Base-by-base conservation (phyloP, 2,329 filamentous ascomycete species). In the Fusarium annulatum region DNA sequence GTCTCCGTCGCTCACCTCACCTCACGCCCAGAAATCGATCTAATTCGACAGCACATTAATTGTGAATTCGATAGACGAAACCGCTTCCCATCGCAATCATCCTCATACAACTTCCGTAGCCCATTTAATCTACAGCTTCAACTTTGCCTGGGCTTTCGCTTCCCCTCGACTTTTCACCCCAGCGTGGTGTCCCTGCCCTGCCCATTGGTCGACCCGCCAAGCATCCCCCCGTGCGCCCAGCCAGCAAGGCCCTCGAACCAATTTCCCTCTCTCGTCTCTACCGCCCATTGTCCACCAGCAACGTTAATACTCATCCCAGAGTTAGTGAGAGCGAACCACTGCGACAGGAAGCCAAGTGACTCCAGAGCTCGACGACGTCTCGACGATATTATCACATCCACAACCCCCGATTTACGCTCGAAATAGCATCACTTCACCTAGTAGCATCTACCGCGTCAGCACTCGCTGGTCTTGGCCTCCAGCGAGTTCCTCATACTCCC, bases 131-230 rank as follows among this genome's bases (percentile, higher is more conserved):
- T 42, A n/a, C 36, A 43, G 28, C 46, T 28, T 45, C 43, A 28
- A 59, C 42, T 51, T 60, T 60, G 58, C 55, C 46, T 23, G 55
- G 34, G 48, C 53, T 42, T 64, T 67, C 52, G 48, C 64, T 64
- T 59, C n/a, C 49, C 26, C 59, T 57, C 52, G 60, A 64, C 56
- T 68, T 55, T 53, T 69, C 55, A 57, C 58, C 61, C 67, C 62
- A 64, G 58, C 73, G 70, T 74, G 70, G 73, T 73, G 66, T 73
- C 64, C 61, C 43, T 69, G 21, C 66, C 56, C 65, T 64, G 69
- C 51, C 53, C 63, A 78, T 77, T 78, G 76, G 76, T 67, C 68
- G 71, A 77, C 76, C 69, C 73, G 76, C 76, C 72, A 75, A 76
- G 75, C 63, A 65, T 70, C 60, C 67, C 73, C 76, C 76, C 76